Base-by-base conservation (phyloP, 257 asterid genomes). In the Solanum medicagineum region DNA sequence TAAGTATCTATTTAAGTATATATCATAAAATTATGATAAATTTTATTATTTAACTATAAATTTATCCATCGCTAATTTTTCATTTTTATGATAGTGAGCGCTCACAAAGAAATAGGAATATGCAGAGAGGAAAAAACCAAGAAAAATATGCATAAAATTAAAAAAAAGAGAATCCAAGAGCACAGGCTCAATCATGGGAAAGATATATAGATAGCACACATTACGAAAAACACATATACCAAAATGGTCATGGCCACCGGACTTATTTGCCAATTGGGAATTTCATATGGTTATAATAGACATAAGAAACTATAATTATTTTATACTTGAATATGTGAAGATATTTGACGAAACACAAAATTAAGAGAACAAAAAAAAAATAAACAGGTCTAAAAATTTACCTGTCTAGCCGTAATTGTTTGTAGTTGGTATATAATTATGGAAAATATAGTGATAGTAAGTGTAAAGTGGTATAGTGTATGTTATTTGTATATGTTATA, bases 111-210 rank as follows among this genome's bases (percentile, higher is more conserved):
- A 36, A 69, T 17, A 40, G 47, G 83, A 26, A 77, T 36, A 77
- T 24, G 75, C 66, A 83, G 29, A 66, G 14, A n/a, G 44, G 19
- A 17, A 24, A 26, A 69, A 77, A 85, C 4, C 60, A 73, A 80
- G 69, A 82, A 86, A 59, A 84, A 49, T 47, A 66, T 51, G 47
- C 14, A 47, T 14, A 44, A 53, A 51, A 22, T 12, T 8, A n/a
- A 51, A 75, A 51, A 14, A 63, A 77, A 51, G 68, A 87, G 92
- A 88, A 92, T 92, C 90, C 91, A 85, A 90, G 16, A 70, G 51
- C 32, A 19, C 81, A 49, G 84, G 85, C 86, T 53, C 83, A 77
- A 77, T 77, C 83, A 77, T 77, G 65, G 65, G 47, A 77, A 70
- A 26, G 82, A 74, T 77, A 24, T 40, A 60, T 40, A 60, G 68